Base-by-base conservation (phyloP, 345 rosid species). In the Psidium friedrichsthalianum region DNA sequence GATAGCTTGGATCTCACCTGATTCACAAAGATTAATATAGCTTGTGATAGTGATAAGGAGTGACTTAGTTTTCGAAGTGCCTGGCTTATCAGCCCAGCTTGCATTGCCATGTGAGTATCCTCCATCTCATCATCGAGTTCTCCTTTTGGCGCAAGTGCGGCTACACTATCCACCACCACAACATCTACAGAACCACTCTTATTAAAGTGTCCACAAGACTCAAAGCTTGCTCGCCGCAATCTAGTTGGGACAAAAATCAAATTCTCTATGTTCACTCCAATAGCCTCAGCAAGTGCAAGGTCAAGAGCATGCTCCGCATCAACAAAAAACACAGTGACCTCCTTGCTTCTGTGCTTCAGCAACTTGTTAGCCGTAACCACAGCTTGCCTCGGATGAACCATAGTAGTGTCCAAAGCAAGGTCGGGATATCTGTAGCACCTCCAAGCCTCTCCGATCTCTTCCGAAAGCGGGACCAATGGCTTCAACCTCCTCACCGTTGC, bases 291-390 rank as follows among this genome's bases (percentile, higher is more conserved):
- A 25, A 96, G 86, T 54, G 97, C 90, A 69, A 97, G 90, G 88
- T 97, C 99, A 92, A 97, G 99, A 85, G 99, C n/a, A 89, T 97
- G 99, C 93, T 97, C 99, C 25, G 99, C 99, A 86, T 97, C 99
- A 44, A 97, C 94, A n/a, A 88, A 95, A 97, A 85, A 93, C 97
- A 89, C 99, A 97, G 20, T 91, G 94, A 87, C 95, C 99, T 97
- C n/a, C n/a, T n/a, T n/a, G n/a, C n/a, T n/a, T n/a, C n/a, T n/a
- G n/a, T n/a, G n/a, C n/a, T n/a, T n/a, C n/a, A n/a, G n/a, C n/a
- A n/a, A n/a, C n/a, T n/a, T n/a, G n/a, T n/a, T n/a, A n/a, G n/a
- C n/a, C n/a, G n/a, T n/a, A n/a, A n/a, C n/a, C n/a, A n/a, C n/a
- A n/a, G n/a, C n/a, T n/a, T n/a, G n/a, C n/a, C n/a, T n/a, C n/a